These are phyloP conservation scores for Hericium coralloides DNA, from an alignment of 768 basidiomycete species.

Conservation along the genomic window DNA sequence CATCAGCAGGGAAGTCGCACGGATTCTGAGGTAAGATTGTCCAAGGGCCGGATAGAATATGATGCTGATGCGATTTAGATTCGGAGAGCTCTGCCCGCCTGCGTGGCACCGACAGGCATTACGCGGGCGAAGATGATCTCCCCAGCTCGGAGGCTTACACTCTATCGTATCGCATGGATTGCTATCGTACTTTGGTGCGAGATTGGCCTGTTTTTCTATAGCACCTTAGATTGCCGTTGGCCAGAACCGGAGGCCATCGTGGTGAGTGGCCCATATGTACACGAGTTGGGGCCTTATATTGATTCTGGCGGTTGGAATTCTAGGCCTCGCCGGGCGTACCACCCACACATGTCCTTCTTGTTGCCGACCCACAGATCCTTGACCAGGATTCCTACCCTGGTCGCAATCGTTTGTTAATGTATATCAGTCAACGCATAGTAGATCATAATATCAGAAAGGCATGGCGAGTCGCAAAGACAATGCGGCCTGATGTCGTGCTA, in stretches of 20 bases:
- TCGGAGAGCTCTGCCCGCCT: not conserved
- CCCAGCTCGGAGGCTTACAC: not conserved
- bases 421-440: slow-evolving; percentile 54
- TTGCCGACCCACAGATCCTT: slow-evolving; percentile 85
- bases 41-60: too few species aligned
- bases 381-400: slow-evolving; percentile 67
- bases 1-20: too few species aligned
- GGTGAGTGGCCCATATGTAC: not conserved
- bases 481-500: slow-evolving; percentile 62
- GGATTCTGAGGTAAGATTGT: too few species aligned
- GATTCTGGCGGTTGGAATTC: not conserved
- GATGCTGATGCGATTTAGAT: too few species aligned
- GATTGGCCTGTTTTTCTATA: slow-evolving; percentile 14
- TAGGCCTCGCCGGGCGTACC: not conserved
- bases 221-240: slow-evolving; percentile 47
- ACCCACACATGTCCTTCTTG: slow-evolving; percentile 55
- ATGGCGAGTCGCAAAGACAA: slow-evolving; percentile 59
- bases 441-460: slow-evolving; percentile 81
- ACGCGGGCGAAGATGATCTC: too few species aligned
- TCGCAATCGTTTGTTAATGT: slow-evolving; percentile 43
- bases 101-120: not conserved
- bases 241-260: slow-evolving; percentile 32
- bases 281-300: not conserved
- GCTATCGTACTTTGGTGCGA: slow-evolving; percentile 1
- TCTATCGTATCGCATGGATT: not conserved